Conservation (phyloP, 106 monocot species). For the Amphibolis antarctica region DNA sequence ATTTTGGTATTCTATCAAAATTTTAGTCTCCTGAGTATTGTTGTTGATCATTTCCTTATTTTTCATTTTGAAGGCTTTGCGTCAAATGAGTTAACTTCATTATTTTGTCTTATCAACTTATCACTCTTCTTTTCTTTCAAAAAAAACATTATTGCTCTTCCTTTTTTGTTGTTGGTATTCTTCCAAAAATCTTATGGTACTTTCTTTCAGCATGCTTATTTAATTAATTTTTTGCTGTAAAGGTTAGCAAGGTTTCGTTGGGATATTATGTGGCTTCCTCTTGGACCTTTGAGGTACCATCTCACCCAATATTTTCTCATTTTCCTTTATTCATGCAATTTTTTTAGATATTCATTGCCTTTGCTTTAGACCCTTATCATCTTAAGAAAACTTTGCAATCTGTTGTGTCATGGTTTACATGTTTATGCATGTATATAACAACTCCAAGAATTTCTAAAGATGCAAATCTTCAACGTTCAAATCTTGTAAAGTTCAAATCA, state of each 20-base stretch:
- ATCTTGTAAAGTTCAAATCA: no score
- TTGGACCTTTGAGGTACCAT: conserved; percentile 69
- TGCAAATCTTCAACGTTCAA: no score
- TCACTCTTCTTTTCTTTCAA: no score
- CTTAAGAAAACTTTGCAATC: background rate
- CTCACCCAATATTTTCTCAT: background rate
- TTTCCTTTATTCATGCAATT: background rate
- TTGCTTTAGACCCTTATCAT: background rate
- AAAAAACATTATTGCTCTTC: no score
- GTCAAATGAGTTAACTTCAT: no score
- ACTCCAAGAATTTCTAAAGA: no score
- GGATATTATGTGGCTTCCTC: conserved; percentile 80
- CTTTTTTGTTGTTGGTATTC: background rate
- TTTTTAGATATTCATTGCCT: background rate
- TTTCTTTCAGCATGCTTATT: no score
- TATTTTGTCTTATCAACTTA: no score
- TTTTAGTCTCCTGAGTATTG: no score
- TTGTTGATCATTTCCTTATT: no score
- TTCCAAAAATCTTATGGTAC: background rate
- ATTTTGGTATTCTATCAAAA: no score
- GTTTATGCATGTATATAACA: background rate
- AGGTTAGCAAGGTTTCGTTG: conserved; percentile 59
- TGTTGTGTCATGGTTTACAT: conserved; percentile 2
- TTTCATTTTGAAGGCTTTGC: no score
- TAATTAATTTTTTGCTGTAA: conserved; percentile 12